Base-by-base conservation (phyloP, 768 basidiomycete genomes). In the Calocera viscosa region DNA sequence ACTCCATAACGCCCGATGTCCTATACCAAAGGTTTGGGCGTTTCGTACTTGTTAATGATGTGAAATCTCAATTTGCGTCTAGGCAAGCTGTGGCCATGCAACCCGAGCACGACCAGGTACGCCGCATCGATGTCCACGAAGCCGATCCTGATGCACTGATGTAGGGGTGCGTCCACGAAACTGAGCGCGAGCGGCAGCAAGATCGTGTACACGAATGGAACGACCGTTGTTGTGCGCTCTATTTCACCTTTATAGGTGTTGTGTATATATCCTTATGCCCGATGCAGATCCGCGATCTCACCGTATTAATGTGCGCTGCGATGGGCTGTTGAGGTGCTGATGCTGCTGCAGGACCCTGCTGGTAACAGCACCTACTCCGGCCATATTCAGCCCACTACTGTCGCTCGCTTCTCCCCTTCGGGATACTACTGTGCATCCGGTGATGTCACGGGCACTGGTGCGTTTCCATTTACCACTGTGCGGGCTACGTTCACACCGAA, bases 391-490 rank as follows among this genome's bases (percentile, higher is more conserved):
- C 86, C 87, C 66, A 82, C 91, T 7, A 94, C 91, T 1, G 90
- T 94, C 19, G 94, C 95, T 16, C 85, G 91, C 39, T 84, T 96
- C 72, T 93, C 93, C 1, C 94, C 94, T 0, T 90, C 91, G 1
- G 94, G 95, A 30, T 96, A 87, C 77, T 98, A 97, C 77, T 93
- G 90, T 73, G 94, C 95, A 2, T 95, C 92, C 33, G 95, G 84
- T 26, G 94, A 98, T 74, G 77, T 82, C 2, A 79, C 80, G 33
- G 94, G 94, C 41, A 90, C 84, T 66, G 92, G 92, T 91, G 69
- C 66, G 82, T 67, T 17, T 60, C 63, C 38, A 63, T 19, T 7
- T 28, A 10, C n/a, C 32, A 26, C 49, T n/a, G 22, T 43, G 53
- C 14, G 32, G 38, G 1, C 7, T 39, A 30, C 10, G 22, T 70